These are phyloP conservation scores for Aspergillus jensenii DNA, from an alignment of 2,329 filamentous ascomycete genomes.

Conservation along the genomic window DNA sequence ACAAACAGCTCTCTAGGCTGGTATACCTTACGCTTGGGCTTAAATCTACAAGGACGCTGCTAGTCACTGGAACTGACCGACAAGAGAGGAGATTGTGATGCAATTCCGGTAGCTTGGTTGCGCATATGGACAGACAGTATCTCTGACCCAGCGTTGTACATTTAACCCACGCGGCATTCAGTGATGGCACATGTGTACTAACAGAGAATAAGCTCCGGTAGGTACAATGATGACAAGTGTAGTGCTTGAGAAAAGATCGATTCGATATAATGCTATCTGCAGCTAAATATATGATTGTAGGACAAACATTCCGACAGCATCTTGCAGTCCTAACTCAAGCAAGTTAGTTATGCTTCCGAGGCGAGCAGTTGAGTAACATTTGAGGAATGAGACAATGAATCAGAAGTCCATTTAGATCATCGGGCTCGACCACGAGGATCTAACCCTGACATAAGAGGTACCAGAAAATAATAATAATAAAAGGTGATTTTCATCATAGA, in stretches of 20 bases:
- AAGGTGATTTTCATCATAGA: conserved; percentile 69
- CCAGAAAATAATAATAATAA: conserved; percentile 70
- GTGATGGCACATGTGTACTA: background rate
- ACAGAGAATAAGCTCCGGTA: background rate
- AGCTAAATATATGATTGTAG: background rate
- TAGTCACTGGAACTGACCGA: background rate
- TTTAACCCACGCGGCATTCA: background rate
- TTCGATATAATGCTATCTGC: background rate
- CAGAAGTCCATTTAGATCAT: conserved; percentile 91
- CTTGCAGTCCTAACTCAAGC: conserved; percentile 4
- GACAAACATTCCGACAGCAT: background rate
- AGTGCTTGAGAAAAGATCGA: background rate
- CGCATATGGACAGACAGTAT: background rate
- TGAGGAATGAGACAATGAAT: conserved; percentile 35
- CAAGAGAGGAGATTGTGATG: background rate
- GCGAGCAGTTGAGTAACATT: conserved; percentile 6
- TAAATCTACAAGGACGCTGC: background rate
- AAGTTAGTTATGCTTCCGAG: conserved; percentile 13
- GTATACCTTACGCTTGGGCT: background rate
- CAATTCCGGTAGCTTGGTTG: background rate
- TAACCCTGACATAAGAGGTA: conserved; percentile 92
- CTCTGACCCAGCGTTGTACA: background rate
- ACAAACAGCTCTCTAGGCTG: no score
- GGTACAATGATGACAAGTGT: background rate
- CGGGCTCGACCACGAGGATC: conserved; percentile 48